Conservation (phyloP, 1,284 basidiomycete genomes). For the Tylopilus sp. region DNA sequence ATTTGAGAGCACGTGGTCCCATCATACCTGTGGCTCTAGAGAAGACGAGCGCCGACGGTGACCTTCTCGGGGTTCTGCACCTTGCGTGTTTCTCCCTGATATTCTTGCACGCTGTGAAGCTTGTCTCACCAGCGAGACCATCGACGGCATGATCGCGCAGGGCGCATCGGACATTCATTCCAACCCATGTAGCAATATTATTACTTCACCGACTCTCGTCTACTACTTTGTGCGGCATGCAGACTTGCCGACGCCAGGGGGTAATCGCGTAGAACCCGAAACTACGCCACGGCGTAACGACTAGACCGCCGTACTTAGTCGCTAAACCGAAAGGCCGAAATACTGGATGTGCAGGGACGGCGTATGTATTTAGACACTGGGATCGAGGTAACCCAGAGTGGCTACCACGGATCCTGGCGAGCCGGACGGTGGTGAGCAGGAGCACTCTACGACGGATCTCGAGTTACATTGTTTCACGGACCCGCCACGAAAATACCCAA, state of each 20-base stretch:
- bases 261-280: conserved; percentile 51
- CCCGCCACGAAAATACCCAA: conserved; percentile 26
- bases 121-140: conserved; percentile 62
- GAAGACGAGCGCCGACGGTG: conserved; percentile 44
- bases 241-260: conserved; percentile 61
- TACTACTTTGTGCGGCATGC: conserved; percentile 70
- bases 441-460: conserved; percentile 1
- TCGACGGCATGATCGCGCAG: conserved; percentile 66
- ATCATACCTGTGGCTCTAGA: conserved; percentile 59
- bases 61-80: not conserved
- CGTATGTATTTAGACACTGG: no score
- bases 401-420: conserved; percentile 67
- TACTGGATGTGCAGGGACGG: no score
- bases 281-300: no score
- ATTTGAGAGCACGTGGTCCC: no score
- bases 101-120: conserved; percentile 43
- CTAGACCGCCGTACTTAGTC: no score
- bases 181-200: conserved; percentile 59
- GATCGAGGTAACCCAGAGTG: no score
- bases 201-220: conserved; percentile 57
- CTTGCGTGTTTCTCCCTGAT: conserved; percentile 36
- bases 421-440: conserved; percentile 70
- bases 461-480: no score
- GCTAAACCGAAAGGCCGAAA: no score
- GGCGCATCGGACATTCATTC: no score